Conservation (phyloP, 805 yeast genomes). For the Metschnikowia lunata region DNA sequence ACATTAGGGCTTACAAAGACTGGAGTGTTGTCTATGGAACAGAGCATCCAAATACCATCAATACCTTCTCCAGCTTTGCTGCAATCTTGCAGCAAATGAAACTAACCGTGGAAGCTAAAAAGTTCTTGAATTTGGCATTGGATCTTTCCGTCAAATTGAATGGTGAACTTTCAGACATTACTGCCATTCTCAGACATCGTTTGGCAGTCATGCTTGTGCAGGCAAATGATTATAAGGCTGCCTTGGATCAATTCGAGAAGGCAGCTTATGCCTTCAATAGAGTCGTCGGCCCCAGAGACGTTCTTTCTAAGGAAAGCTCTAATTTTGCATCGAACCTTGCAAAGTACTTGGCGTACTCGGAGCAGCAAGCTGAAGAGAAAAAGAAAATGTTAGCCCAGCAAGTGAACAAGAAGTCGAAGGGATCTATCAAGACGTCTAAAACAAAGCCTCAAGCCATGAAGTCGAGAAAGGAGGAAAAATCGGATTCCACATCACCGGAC, state of each 20-base stretch:
- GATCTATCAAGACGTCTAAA: constrained; percentile 14
- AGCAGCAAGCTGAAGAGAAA: constrained; percentile 33
- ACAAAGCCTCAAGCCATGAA: constrained; percentile 17
- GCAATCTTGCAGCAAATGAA: constrained; percentile 53
- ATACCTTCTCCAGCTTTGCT: constrained; percentile 59
- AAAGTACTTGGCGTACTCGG: constrained; percentile 44
- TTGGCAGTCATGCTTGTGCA: constrained; percentile 48
- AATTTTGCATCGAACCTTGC: constrained; percentile 59
- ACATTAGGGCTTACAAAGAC: constrained; percentile 53
- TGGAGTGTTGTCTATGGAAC: constrained; percentile 58
- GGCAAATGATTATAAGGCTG: constrained; percentile 47
- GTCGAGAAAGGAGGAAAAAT: constrained; percentile 15
- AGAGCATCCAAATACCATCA: constrained; percentile 66
- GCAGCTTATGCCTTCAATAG: constrained; percentile 56
- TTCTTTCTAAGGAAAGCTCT: constrained; percentile 61
- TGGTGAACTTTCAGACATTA: constrained; percentile 57
- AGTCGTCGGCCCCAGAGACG: constrained; percentile 64
- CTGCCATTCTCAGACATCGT: constrained; percentile 67
- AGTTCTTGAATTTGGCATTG: constrained; percentile 51
- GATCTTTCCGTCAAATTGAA: constrained; percentile 46
- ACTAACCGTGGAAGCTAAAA: constrained; percentile 44
- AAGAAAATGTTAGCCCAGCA: constrained; percentile 20
- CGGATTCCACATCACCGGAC: constrained; percentile 24
- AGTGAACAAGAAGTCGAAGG: constrained; percentile 18
- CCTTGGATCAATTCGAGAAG: constrained; percentile 50